Evolutionary conservation across 768 basidiomycete species (phyloP), one percentile per base, ranked within the genome.

Genomic region (Tylopilus subfusipes): DNA sequence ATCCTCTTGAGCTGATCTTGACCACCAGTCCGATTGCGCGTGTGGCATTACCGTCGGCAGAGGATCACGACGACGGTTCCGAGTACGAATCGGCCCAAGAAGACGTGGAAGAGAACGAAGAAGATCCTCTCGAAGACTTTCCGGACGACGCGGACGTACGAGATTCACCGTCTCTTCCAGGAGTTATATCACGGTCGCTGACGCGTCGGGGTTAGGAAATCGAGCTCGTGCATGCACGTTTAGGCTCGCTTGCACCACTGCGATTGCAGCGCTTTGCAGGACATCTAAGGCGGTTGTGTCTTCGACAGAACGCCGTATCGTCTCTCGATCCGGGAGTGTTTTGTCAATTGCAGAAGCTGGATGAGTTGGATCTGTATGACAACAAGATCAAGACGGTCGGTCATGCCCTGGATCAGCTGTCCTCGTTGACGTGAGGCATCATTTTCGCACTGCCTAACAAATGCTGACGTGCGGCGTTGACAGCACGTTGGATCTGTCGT

Each of bases 351-450:
- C 78, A 67, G 13, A 77, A 82, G 42, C 72, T 99, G 33, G 90
- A 93, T 65, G 97, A 98, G 58, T 71, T 98, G 54, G 97, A 99
- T 72, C 63, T 98, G 57, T 99, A 98, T 67, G 97, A 99, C 70
- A 99, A 99, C 75, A 87, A 92, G 68, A 69, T 99, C 59, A 95
- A 91, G 72, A 72, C 75, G 47, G 68, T 90, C 19, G 88, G 82
- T 1, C 75, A 82, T 56, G 86, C 88, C 1, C 63, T 98, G 50
- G 77, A 85, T 55, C 75, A 75, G 31, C 64, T 85, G 40, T 67
- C 70, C 5, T 77, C 78, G 30, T 75, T 93, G 48, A 75, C 61
- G 90, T 90, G 68, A 62, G 84, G 18, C 9, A 27, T 46, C 21
- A 2, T 24, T 36, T 16, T 39, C 5, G 29, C 2, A n/a, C 25